Base-by-base conservation (phyloP, 306 rosid species). In the Neltuma alba region DNA sequence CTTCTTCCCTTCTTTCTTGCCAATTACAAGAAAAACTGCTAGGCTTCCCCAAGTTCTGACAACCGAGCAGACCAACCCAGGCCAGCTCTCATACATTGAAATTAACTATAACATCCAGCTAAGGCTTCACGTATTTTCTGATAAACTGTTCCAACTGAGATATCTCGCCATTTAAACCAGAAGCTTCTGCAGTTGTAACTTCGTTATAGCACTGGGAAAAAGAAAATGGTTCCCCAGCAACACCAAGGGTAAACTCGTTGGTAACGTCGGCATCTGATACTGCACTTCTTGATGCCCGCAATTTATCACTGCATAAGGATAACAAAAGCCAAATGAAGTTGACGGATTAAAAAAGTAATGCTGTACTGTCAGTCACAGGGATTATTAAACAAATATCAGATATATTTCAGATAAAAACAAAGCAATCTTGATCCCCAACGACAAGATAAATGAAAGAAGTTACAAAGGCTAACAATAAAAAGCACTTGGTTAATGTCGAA, bases 181-280 rank as follows among this genome's bases (percentile, higher is more conserved):
- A 89, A 52, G 93, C 92, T 78, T 92, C 98, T 61, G 93, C 97
- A 34, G 88, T 86, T 5, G 88, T 83, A 47, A 92, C 97, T 82
- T 85, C 91, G 92, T 92, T 94, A 7, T 74, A 69, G 89, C 97
- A 94, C 73, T 92, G 97, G 21, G 89, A 77, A 83, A 94, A 94
- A 7, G 92, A 85, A 83, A 94, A 92, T 42, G 85, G 82, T 83
- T 91, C 93, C 1, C 89, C 97, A 2, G 87, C 83, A 62, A 89
- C 79, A 60, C 97, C 97, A 54, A 92, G 87, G 15, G 97, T 86
- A 78, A 87, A 88, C 89, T 94, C 99, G 65, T 86, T 88, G 36
- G 91, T 78, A 76, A 94, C 84, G 80, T 92, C 97, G 34, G 98
- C 97, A 8, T 70, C 90, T 25, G 93, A 94, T 80, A 94, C 78